These are phyloP conservation scores for Penicillium hesseltinei DNA, from an alignment of 2,329 filamentous ascomycete genomes.

Conservation along the genomic window DNA sequence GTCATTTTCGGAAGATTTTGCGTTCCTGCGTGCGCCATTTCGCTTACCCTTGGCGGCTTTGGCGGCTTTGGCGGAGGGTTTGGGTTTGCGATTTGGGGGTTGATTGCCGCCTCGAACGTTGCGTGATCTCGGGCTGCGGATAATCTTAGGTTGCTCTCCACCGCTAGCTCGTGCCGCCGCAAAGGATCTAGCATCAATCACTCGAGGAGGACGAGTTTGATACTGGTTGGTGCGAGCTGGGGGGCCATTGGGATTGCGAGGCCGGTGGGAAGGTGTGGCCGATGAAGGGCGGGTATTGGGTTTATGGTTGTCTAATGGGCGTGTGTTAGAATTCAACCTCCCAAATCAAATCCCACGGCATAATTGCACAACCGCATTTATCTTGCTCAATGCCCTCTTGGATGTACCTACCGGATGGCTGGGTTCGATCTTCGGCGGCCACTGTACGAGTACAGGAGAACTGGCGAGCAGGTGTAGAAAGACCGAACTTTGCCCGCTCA, in stretches of 20 bases:
- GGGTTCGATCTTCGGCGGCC: conserved; percentile 17
- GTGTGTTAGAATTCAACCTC: neutral
- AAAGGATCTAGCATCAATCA: conserved; percentile 39
- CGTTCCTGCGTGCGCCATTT: conserved; percentile 5
- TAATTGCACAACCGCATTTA: neutral
- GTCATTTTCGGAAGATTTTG: conserved; percentile 22
- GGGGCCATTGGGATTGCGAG: conserved; percentile 19
- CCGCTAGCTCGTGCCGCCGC: conserved; percentile 29
- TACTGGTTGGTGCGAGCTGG: conserved; percentile 15
- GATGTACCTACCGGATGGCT: conserved; percentile 26
- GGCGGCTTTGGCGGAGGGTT: conserved; percentile 9
- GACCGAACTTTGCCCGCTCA: conserved; percentile 14
- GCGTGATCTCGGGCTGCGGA: conserved; percentile 31
- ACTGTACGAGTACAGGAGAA: conserved; percentile 26
- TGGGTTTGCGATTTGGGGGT: conserved; percentile 22
- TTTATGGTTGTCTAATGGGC: conserved; percentile 1
- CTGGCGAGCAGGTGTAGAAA: conserved; percentile 21
- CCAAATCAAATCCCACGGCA: neutral
- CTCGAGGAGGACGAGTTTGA: conserved; percentile 26
- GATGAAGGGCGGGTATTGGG: conserved; percentile 8
- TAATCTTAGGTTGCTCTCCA: conserved; percentile 30
- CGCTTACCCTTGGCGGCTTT: conserved; percentile 18
- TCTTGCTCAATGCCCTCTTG: neutral
- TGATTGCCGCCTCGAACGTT: conserved; percentile 20
- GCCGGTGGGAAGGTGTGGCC: conserved; percentile 15